Conservation (phyloP, 2,329 filamentous ascomycete genomes). For the Hawksworthiomyces lignivorus region DNA sequence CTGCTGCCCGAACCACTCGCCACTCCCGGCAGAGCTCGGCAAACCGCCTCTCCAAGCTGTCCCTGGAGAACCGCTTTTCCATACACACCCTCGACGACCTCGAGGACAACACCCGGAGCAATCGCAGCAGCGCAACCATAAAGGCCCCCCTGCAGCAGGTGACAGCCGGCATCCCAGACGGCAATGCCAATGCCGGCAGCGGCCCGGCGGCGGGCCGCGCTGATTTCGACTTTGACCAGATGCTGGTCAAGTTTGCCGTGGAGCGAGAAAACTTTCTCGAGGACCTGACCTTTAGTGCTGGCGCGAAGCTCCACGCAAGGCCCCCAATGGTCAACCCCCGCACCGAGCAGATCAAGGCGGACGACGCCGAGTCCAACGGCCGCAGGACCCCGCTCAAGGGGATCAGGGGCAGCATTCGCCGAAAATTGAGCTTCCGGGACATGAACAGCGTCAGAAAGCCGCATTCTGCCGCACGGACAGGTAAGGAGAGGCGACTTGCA, state of each 20-base stretch:
- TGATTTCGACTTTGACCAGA: constrained; percentile 90
- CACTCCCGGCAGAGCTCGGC: constrained; percentile 56
- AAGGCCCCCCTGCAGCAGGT: constrained; percentile 23
- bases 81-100: constrained; percentile 49
- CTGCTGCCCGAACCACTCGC: constrained; percentile 24
- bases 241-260: constrained; percentile 88
- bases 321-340: constrained; percentile 70
- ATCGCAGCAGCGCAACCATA: constrained; percentile 60
- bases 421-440: constrained; percentile 86
- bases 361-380: constrained; percentile 50
- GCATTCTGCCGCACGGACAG: constrained; percentile 64
- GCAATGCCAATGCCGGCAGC: constrained; percentile 14
- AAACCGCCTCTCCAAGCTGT: constrained; percentile 47
- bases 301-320: constrained; percentile 63
- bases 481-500: constrained; percentile 43
- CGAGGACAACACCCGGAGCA: constrained; percentile 52
- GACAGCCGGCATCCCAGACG: background rate
- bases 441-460: constrained; percentile 94
- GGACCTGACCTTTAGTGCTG: constrained; percentile 82
- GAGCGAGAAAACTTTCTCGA: constrained; percentile 91
- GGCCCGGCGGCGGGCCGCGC: constrained; percentile 18
- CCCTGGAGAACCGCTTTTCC: constrained; percentile 39
- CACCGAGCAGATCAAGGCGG: constrained; percentile 72
- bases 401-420: constrained; percentile 77
- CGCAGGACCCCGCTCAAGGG: constrained; percentile 48